These are phyloP conservation scores for Elymus sibiricus DNA, from an alignment of 176 grass and related monocot species.

Conservation along the genomic window DNA sequence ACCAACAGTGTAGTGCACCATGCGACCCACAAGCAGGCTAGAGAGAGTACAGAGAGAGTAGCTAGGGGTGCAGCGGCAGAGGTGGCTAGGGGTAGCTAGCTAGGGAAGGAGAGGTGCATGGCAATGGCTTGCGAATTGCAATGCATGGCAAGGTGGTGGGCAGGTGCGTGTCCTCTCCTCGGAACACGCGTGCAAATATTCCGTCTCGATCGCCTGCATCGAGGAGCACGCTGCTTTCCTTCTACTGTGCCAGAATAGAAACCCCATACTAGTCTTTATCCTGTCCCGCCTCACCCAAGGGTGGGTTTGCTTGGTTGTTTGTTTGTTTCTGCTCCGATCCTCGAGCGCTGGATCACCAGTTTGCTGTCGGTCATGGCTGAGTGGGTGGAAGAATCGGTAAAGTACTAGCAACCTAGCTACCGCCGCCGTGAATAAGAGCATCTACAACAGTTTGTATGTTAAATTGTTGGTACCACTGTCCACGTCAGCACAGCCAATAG, in stretches of 20 bases:
- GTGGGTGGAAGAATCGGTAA: too few relatives aligned
- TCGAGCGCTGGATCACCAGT: background rate
- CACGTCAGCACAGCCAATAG: too few relatives aligned
- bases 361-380: background rate
- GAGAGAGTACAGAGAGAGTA: too few relatives aligned
- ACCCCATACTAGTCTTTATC: slow-evolving; percentile 22
- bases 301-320: background rate
- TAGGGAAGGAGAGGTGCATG: background rate
- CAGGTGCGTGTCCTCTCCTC: slow-evolving; percentile 3
- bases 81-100: background rate
- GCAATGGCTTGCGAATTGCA: too few relatives aligned
- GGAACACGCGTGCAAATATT: slow-evolving; percentile 48
- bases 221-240: slow-evolving; percentile 25
- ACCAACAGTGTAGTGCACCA: background rate
- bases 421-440: too few relatives aligned
- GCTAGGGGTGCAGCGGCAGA: background rate
- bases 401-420: too few relatives aligned
- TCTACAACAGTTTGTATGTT: too few relatives aligned
- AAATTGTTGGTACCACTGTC: too few relatives aligned
- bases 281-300: background rate
- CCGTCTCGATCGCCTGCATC: slow-evolving; percentile 1
- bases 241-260: slow-evolving; percentile 18
- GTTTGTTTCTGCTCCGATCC: background rate
- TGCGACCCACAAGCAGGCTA: background rate
- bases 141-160: background rate